Evolutionary conservation across 2,329 filamentous ascomycete genomes (phyloP).

Genomic region (Trichothecium roseum): DNA sequence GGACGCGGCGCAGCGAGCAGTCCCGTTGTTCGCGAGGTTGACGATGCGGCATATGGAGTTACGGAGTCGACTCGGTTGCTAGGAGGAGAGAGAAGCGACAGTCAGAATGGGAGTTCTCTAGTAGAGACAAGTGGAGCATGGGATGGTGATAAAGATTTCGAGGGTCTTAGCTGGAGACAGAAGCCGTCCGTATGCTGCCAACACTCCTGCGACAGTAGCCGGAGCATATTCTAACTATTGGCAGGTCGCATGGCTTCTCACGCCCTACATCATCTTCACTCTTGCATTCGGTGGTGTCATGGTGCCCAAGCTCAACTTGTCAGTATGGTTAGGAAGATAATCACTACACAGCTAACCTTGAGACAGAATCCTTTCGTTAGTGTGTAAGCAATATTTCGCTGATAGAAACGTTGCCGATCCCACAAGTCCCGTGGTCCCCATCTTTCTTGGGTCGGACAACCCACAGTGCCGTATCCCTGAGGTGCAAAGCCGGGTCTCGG

Average conservation of each 20-base stretch:
- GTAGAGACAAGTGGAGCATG: slow-evolving; percentile 21
- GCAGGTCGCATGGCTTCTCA: slow-evolving; percentile 74
- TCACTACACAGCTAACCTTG: slow-evolving; percentile 5
- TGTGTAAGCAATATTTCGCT: slow-evolving; percentile 75
- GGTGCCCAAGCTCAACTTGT: slow-evolving; percentile 79
- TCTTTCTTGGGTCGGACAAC: slow-evolving; percentile 60
- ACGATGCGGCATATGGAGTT: slow-evolving; percentile 19
- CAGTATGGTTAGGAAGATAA: slow-evolving; percentile 15
- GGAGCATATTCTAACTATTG: slow-evolving; percentile 10
- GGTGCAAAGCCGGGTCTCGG: slow-evolving; percentile 66
- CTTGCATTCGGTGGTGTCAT: slow-evolving; percentile 78
- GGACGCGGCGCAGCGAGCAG: background rate
- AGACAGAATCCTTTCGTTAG: slow-evolving; percentile 59
- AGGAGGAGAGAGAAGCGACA: slow-evolving; percentile 13
- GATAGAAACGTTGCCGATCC: slow-evolving; percentile 52
- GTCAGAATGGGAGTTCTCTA: slow-evolving; percentile 5
- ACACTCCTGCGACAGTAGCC: background rate
- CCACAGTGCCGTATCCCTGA: slow-evolving; percentile 70
- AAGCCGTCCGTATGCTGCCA: slow-evolving; percentile 44
- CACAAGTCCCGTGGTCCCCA: slow-evolving; percentile 47
- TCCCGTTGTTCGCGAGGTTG: slow-evolving; percentile 1
- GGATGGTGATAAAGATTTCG: slow-evolving; percentile 47
- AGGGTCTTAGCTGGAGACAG: slow-evolving; percentile 50
- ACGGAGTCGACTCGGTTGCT: slow-evolving; percentile 22
- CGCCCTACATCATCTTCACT: slow-evolving; percentile 71